Base-by-base conservation (phyloP, 1,139 yeast genomes). In the Yamadazyma buinensis region DNA sequence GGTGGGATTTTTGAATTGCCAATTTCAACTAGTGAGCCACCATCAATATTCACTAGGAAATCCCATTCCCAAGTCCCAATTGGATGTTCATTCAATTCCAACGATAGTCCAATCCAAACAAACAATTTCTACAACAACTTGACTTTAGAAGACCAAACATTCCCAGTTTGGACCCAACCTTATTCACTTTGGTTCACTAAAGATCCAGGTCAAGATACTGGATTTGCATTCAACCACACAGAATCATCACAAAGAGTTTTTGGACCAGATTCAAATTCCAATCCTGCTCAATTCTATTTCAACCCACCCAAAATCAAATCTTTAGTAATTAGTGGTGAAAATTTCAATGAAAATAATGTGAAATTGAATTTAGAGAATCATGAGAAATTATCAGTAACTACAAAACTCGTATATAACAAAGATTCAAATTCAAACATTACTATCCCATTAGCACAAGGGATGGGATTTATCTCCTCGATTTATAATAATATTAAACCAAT, bases 401-500 rank as follows among this genome's bases (percentile, higher is more conserved):
- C 70, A 2, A 37, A 43, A 9, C 40, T 50, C 6, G 15, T 29
- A 7, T 26, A 30, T 15, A 33, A 30, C 14, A 29, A 32, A 20
- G 34, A 28, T 20, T 15, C 23, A 8, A 43, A 48, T 12, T 46
- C 47, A 20, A 37, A 42, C 19, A 51, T 68, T 15, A 48, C 54
- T 7, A 26, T 64, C 22, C 74, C 74, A 1, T 50, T 68, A 33
- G 64, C 57, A 14, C 67, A 65, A 23, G 94, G 94, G 12, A 80
- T 80, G 84, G 90, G 90, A 0, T 76, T 81, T 40, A 59, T 80
- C 11, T 76, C 86, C 5, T 81, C 84, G 2, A 62, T 79, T 3
- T 83, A 82, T 37, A 51, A 55, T n/a, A 68, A 68, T 40, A 58
- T 81, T 25, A 64, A 64, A 7, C 83, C 88, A 1, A 61, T 68